Evolutionary conservation across 179 eudicot genomes (phyloP), one percentile per base, ranked within the genome.

Genomic region (Vitellaria paradoxa): DNA sequence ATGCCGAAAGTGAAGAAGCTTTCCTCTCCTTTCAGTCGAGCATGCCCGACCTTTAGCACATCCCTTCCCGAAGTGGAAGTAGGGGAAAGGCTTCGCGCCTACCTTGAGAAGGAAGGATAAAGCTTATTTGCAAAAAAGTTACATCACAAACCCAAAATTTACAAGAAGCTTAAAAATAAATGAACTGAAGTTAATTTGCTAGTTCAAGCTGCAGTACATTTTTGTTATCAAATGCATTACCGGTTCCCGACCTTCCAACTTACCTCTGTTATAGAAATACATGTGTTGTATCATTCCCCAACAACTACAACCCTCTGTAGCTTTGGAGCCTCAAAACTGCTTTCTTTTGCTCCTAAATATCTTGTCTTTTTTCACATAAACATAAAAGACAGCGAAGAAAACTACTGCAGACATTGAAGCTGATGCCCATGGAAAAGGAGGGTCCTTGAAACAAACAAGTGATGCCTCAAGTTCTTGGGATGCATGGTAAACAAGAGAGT

Each of bases 351-450:
- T 91, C 18, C 74, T 85, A 66, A 91, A 91, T 40, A 96, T 81
- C 78, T 83, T 90, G 9, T 96, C 97, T 75, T 87, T 89, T 63
- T 89, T 94, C 24, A 79, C 69, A 80, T 85, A 93, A 66, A 80
- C 88, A 85, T 86, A 96, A 75, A 90, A 49, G 64, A 96, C 80
- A 77, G 85, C 82, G 75, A 85, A 30, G 71, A 89, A 92, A 53
- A 84, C 83, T 45, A 75, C 82, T 46, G 71, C 88, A 45, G 92
- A 88, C 86, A 85, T 76, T 11, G 81, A 79, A 73, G 83, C 81
- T 1, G 98, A 89, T 37, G 85, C 86, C 99, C 98, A 96, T 9
- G 98, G 99, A 69, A 96, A 76, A 18, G 99, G 98, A 63, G 97
- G 99, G 71, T 96, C 99, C 86, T 81, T 85, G 84, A 96, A 96